phyloP scores from a whole-genome alignment of 441 rosid genomes.

The Corymbia citriodora region DNA sequence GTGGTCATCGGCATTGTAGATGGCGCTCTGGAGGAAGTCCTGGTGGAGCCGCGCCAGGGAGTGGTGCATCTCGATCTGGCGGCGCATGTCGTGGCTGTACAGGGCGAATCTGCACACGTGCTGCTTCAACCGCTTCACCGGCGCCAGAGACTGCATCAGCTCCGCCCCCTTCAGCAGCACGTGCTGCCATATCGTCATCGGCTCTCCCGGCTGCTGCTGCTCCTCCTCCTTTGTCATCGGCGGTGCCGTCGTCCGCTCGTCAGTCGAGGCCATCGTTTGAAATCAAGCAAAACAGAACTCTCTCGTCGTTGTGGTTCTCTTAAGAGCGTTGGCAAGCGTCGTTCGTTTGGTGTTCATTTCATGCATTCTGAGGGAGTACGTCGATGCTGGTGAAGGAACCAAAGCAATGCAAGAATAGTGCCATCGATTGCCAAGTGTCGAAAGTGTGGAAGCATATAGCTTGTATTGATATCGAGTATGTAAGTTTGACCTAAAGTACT shows the following conservation, averaged over 20 bases:
- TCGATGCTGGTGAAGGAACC: neutral
- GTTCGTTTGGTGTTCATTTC: neutral
- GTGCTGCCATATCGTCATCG: constrained; percentile 33
- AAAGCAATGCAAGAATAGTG: neutral
- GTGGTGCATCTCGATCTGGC: constrained; percentile 27
- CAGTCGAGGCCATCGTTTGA: constrained; percentile 38
- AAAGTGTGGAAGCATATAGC: neutral
- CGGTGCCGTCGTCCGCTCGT: constrained; percentile 29
- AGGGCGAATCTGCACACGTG: constrained; percentile 64
- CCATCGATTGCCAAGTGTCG: neutral
- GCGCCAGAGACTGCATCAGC: constrained; percentile 49
- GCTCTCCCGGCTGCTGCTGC: constrained; percentile 31
- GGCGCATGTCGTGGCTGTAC: constrained; percentile 48
- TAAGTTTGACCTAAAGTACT: neutral
- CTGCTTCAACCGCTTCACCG: constrained; percentile 45
- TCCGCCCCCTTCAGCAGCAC: constrained; percentile 44
- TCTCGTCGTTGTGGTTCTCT: neutral
- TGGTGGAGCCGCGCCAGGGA: constrained; percentile 29
- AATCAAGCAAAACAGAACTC: neutral
- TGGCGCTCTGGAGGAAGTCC: constrained; percentile 67
- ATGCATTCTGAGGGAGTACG: neutral
- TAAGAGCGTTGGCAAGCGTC: neutral
- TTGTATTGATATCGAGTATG: neutral
- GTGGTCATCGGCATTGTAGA: constrained; percentile 41
- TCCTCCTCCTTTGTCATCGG: constrained; percentile 10